Evolutionary conservation across 2,329 filamentous ascomycete genomes (phyloP).

Genomic region (Chrysosporium keratinophilum): DNA sequence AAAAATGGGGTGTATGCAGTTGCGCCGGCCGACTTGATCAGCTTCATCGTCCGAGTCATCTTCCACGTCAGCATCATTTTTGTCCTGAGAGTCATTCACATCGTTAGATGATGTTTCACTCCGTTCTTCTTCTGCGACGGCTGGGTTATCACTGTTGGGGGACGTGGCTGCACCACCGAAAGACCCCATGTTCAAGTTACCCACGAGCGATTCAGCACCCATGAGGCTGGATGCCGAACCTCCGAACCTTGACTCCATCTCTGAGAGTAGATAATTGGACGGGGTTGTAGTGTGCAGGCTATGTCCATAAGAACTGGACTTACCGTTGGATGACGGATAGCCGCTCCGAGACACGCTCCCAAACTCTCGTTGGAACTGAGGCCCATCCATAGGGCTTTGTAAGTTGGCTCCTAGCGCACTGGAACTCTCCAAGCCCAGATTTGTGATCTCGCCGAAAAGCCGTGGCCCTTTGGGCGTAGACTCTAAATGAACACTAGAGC

Average conservation of each 20-base stretch:
- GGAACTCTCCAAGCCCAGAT: slow-evolving; percentile 46
- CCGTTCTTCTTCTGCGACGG: slow-evolving; percentile 14
- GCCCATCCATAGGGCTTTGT: slow-evolving; percentile 21
- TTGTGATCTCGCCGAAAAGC: slow-evolving; percentile 53
- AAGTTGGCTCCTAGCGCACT: slow-evolving; percentile 34
- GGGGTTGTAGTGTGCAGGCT: slow-evolving; percentile 12
- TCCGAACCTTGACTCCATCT: slow-evolving; percentile 22
- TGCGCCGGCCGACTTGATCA: neutral
- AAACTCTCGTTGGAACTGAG: slow-evolving; percentile 17
- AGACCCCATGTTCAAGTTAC: slow-evolving; percentile 40
- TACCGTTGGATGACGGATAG: slow-evolving; percentile 27
- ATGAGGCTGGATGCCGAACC: slow-evolving; percentile 38
- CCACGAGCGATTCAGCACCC: slow-evolving; percentile 40
- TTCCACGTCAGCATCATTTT: slow-evolving; percentile 7
- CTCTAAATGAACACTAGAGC: slow-evolving; percentile 15
- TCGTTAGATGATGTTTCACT: neutral
- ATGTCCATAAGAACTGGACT: slow-evolving; percentile 8
- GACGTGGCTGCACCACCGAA: slow-evolving; percentile 27
- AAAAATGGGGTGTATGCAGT: slow-evolving; percentile 2
- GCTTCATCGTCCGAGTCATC: neutral
- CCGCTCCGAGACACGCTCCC: slow-evolving; percentile 22
- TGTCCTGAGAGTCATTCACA: neutral
- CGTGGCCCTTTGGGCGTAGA: slow-evolving; percentile 25
- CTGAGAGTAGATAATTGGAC: slow-evolving; percentile 12
- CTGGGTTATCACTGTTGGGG: slow-evolving; percentile 26